Evolutionary conservation across 176 grass and related monocot species (phyloP), one percentile per base, ranked within the genome.

Genomic region (Dactylis glomerata): DNA sequence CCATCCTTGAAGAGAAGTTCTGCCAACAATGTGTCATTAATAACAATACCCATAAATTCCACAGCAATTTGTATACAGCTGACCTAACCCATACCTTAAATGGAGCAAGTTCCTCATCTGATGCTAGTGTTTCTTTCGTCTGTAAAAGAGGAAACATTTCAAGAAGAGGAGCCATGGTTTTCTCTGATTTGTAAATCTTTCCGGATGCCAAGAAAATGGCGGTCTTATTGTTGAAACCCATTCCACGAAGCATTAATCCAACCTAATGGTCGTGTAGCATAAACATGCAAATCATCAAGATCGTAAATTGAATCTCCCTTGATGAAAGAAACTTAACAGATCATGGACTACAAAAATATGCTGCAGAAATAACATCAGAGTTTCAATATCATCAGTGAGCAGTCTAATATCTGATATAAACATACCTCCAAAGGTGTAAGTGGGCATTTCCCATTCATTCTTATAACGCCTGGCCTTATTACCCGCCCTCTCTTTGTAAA

Each of bases 1-100:
- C 96, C 96, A 98, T 95, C 86, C 96, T 95, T 33, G 96, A 98
- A 33, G 96, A 98, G 84, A 92, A 98, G 86, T 93, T 90, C 96
- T 98, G 85, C 13, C 57, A 89, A 70, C n/a, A 31, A 80, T 23
- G 16, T 19, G 6, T 31, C 54, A 33, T 57, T 89, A 44, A 85
- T 51, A 82, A 68, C 36, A 74, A 83, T 10, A 3, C 26, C 73
- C 8, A 10, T 37, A 70, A 67, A 85, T 72, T 68, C 38, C 16
- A 73, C 4, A 63, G 78, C 28, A 47, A 50, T 40, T 33, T 27
- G 52, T 28, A 4, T 49, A 32, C 19, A 81, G 30, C 14, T 47
- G 68, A 38, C 34, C 31, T 10, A 41, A 30, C 20, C 20, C 38
- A 33, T 92, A 98, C 96, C 92, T 93, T 95, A 82, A 98, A 98